Evolutionary conservation across 768 basidiomycete genomes (phyloP).

Genomic region (Podaxis sp.): DNA sequence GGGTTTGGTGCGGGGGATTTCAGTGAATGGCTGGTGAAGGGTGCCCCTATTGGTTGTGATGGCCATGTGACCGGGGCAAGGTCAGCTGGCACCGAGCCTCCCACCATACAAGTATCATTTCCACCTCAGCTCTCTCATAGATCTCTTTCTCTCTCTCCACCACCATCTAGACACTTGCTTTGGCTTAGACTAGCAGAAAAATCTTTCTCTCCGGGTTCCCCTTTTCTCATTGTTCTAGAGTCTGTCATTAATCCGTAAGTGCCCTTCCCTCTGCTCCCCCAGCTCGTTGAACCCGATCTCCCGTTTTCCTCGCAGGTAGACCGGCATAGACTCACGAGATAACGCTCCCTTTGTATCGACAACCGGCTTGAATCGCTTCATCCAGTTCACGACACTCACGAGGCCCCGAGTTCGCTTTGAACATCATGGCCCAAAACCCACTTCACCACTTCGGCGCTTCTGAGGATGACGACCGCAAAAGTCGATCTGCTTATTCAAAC

Average conservation of each 20-base stretch:
- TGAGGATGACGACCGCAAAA: conserved; percentile 11
- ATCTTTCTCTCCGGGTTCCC: background rate
- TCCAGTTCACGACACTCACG: conserved; percentile 5
- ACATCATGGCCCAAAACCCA: conserved; percentile 13
- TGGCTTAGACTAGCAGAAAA: conserved; percentile 2
- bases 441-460: conserved; percentile 11
- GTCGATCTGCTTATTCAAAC: conserved; percentile 10
- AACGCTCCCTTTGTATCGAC: background rate
- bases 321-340: conserved; percentile 5
- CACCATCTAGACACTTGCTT: conserved; percentile 10
- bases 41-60: conserved; percentile 3
- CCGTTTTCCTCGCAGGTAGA: conserved; percentile 2
- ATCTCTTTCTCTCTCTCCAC: conserved; percentile 16
- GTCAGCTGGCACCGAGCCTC: conserved; percentile 14
- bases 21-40: background rate
- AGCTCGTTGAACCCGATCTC: background rate
- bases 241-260: conserved; percentile 15
- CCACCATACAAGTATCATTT: conserved; percentile 9
- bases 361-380: background rate
- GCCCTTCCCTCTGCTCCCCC: background rate
- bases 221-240: conserved; percentile 13
- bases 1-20: background rate
- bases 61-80: conserved; percentile 14
- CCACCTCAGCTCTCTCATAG: conserved; percentile 14
- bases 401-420: background rate